Base-by-base conservation (phyloP, 2,329 filamentous ascomycete species). In the Lachnellula arida region DNA sequence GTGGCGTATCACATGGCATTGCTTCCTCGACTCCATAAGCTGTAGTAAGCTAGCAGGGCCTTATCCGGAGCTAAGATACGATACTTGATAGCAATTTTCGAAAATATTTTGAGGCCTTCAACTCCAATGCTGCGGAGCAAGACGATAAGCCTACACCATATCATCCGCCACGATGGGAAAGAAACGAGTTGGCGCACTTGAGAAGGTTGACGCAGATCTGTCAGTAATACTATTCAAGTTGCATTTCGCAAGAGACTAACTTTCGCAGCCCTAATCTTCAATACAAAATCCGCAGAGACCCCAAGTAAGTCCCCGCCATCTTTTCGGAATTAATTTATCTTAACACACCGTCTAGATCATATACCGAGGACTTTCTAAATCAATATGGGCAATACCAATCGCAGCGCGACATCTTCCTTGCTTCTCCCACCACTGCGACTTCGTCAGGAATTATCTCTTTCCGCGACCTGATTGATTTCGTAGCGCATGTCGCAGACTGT, bases 181-280 rank as follows among this genome's bases (percentile, higher is more conserved):
- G 76, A 82, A 91, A 72, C 95, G 94, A 76, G 82, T 96, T 57
- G 90, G 89, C 54, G 92, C 92, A 59, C 85, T 97, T 73, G 92
- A 97, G 76, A 97, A 97, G 81, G 85, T 96, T 65, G 92, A 97
- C 70, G 92, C 91, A 35, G 91, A 96, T 74, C 78, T 95, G 81
- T 88, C 72, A 60, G 83, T 70, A 42, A 65, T 42, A 58, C 55
- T 51, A 48, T 58, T 51, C 61, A 40, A 23, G 22, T 22, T 51
- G 34, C 55, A 28, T 35, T 25, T 14, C 19, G 8, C 19, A 5
- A 17, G n/a, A 5, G 17, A 44, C 60, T 56, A 51, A 65, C 71
- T 71, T 58, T 14, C 56, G 49, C 68, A 88, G 85, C 67, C 86
- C 91, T 61, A 94, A 88, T 74, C 77, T 97, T 51, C 91, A 96